Base-by-base conservation (phyloP, 139 green algal genomes). In the Spirogloea muscicola region DNA sequence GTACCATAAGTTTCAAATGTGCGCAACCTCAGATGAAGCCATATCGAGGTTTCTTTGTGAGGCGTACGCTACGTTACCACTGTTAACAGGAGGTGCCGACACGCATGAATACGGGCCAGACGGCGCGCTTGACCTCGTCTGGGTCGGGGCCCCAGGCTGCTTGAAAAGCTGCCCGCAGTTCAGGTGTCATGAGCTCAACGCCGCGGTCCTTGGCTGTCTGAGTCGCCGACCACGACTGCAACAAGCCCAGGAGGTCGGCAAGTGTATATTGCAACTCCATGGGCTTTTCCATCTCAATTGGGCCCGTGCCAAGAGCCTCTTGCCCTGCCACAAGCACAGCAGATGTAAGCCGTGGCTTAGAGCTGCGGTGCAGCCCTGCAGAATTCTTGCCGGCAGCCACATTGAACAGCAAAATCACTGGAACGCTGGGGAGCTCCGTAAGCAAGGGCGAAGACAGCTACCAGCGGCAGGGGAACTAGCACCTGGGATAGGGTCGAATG, bases 31-130 rank as follows among this genome's bases (percentile, higher is more conserved):
- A n/a, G n/a, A n/a, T n/a, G n/a, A n/a, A n/a, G n/a, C n/a, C n/a
- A n/a, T n/a, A n/a, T n/a, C n/a, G n/a, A n/a, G n/a, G n/a, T n/a
- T n/a, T n/a, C n/a, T n/a, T n/a, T n/a, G n/a, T n/a, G n/a, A n/a
- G n/a, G n/a, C n/a, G n/a, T n/a, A n/a, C n/a, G n/a, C n/a, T n/a
- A n/a, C n/a, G n/a, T n/a, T n/a, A n/a, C n/a, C n/a, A n/a, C n/a
- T n/a, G n/a, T n/a, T n/a, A n/a, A n/a, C n/a, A n/a, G n/a, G n/a
- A n/a, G 43, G 43, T 51, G 13, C 55, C 55, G 13, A 64, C 33
- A 9, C 55, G 55, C 55, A 64, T 44, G 55, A 64, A 64, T 41
- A 64, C 55, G 9, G 55, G 55, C 55, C 55, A 64, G 31, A 64
- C 33, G 33, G 55, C 33, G 10, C 55, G 9, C 16, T 21, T 64